Base-by-base conservation (phyloP, 331 rosid species). In the Arachis monticola region DNA sequence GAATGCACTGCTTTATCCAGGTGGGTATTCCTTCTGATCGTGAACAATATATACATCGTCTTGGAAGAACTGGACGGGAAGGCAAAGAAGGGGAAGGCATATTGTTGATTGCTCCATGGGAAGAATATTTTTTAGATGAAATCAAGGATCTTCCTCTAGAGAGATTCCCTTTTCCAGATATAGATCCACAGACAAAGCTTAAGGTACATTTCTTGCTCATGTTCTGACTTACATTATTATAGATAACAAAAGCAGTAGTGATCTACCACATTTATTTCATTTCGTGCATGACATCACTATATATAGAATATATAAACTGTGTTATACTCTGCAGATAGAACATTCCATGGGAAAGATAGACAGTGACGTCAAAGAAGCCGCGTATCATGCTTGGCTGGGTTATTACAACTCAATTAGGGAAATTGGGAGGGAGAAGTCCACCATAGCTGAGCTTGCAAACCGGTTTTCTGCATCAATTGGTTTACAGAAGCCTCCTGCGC, bases 311-410 rank as follows among this genome's bases (percentile, higher is more conserved):
- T 45, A 30, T 38, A 38, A 8, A 40, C 3, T 12, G 52, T 63
- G 58, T 80, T 63, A 50, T 60, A 62, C 76, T 69, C 40, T 79
- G 77, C 85, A 93, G 99, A 76, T 94, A 60, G 97, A 88, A 67
- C 82, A 84, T 7, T 88, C 93, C 6, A 85, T 94, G 85, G 84
- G 86, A 47, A 94, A 86, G 88, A 83, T 92, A 32, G 97, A 88
- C 73, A 79, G 50, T 64, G 88, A 89, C 66, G 80, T 86, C 59
- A 94, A 94, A 83, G 99, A 88, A 81, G 94, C 87, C 38, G 99
- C 99, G 13, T 95, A 87, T 84, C 99, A 95, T 76, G 85, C 93
- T 2, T 95, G 97, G 97, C 99, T 92, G 22, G 93, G 96, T 45
- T 92, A 95, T 82, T 95, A 92, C 72, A 95, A 92, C 83, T 90